Conservation (phyloP, 371 early-diverging fungal species). For the Rhizopus delemar region DNA sequence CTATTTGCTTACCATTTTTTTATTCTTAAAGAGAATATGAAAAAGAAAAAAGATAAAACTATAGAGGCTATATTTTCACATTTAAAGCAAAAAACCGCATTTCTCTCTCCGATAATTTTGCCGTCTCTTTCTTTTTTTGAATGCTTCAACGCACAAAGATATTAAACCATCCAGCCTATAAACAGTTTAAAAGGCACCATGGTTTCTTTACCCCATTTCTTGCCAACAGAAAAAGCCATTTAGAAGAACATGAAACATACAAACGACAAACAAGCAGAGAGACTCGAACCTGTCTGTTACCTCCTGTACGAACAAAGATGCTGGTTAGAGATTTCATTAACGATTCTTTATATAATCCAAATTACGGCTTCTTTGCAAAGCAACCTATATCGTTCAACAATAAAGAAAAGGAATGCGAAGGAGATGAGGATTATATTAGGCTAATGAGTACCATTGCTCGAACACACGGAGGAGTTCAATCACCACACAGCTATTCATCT, state of each 20-base stretch:
- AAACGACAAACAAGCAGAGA: slow-evolving; percentile 23
- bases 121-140: background rate
- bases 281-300: slow-evolving; percentile 14
- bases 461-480: slow-evolving; percentile 9
- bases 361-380: slow-evolving; percentile 91
- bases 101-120: background rate
- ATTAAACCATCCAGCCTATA: background rate
- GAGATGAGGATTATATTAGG: slow-evolving; percentile 18
- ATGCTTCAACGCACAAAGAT: background rate
- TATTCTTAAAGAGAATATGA: slow-evolving; percentile 2
- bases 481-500: slow-evolving; percentile 73
- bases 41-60: background rate
- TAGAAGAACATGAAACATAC: slow-evolving; percentile 15
- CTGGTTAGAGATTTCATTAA: slow-evolving; percentile 87
- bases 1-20: slow-evolving; percentile 14
- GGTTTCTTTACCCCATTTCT: slow-evolving; percentile 31
- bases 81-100: background rate
- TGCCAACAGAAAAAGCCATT: background rate
- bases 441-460: slow-evolving; percentile 9
- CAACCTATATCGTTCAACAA: slow-evolving; percentile 50
- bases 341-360: slow-evolving; percentile 85
- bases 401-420: slow-evolving; percentile 8
- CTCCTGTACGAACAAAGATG: slow-evolving; percentile 63
- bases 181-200: background rate
- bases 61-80: background rate